Evolutionary conservation across 1,284 basidiomycete genomes (phyloP).

Genomic region (Leccinum pachyderme): DNA sequence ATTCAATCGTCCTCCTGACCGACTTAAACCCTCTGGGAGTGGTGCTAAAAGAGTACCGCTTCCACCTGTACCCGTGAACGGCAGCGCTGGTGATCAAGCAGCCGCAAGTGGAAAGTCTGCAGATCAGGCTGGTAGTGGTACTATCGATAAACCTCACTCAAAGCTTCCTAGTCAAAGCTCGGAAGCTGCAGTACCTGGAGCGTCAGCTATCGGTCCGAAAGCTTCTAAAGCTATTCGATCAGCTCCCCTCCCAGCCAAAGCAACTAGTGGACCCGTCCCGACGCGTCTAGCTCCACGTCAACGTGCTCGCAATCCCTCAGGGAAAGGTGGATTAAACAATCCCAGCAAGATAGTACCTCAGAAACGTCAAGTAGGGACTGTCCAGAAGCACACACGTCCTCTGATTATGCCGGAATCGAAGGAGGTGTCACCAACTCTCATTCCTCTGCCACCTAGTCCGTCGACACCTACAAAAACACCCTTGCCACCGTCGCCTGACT

Average conservation of each 20-base stretch:
- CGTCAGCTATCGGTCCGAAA: conserved; percentile 8
- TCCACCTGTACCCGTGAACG: conserved; percentile 17
- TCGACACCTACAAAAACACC: conserved; percentile 24
- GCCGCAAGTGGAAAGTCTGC: background rate
- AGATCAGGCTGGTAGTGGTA: background rate
- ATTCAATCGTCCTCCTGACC: conserved; percentile 21
- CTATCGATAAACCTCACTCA: conserved; percentile 6
- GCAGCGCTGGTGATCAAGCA: conserved; percentile 5
- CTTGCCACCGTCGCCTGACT: conserved; percentile 29
- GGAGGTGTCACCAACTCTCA: conserved; percentile 17
- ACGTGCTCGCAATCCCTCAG: conserved; percentile 14
- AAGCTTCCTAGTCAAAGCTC: conserved; percentile 14
- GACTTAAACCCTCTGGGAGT: conserved; percentile 20
- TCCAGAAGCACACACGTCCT: conserved; percentile 15
- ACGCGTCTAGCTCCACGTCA: background rate
- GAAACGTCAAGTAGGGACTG: conserved; percentile 10
- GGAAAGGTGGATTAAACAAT: conserved; percentile 13
- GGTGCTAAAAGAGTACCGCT: conserved; percentile 40
- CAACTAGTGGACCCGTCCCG: background rate
- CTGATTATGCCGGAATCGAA: conserved; percentile 15
- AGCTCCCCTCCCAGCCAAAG: conserved; percentile 12
- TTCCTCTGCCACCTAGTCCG: conserved; percentile 35
- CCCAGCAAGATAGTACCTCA: background rate
- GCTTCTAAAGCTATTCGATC: conserved; percentile 6
- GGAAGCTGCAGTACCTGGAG: conserved; percentile 3